Evolutionary conservation across 2,329 filamentous ascomycete species (phyloP).

Genomic region (Albophoma yamanashiensis): DNA sequence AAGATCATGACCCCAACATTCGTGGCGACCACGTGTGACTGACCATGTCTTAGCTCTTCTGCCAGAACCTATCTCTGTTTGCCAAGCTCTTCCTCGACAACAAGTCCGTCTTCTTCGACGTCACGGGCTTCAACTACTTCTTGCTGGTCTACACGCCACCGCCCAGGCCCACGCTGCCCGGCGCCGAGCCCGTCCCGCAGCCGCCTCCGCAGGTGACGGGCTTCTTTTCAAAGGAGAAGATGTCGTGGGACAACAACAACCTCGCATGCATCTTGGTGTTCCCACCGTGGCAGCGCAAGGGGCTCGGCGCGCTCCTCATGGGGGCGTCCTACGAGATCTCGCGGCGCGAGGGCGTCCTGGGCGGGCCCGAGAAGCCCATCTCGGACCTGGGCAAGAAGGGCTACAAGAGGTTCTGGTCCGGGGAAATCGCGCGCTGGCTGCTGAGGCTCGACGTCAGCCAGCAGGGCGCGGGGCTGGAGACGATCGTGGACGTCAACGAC

Average conservation of each 20-base stretch:
- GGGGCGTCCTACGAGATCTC: constrained; percentile 90
- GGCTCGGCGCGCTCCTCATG: constrained; percentile 82
- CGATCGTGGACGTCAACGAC: constrained; percentile 55
- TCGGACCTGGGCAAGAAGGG: constrained; percentile 75
- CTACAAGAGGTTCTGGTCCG: constrained; percentile 79
- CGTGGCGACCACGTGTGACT: neutral
- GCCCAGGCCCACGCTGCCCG: constrained; percentile 7
- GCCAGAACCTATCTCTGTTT: constrained; percentile 91
- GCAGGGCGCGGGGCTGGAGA: constrained; percentile 16
- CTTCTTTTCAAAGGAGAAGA: constrained; percentile 99
- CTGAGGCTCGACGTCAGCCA: constrained; percentile 31
- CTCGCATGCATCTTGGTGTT: constrained; percentile 93
- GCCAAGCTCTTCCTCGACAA: constrained; percentile 97
- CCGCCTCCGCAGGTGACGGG: constrained; percentile 52
- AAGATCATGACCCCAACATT: neutral
- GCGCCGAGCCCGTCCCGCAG: constrained; percentile 1
- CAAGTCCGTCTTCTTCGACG: constrained; percentile 97
- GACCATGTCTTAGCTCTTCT: constrained; percentile 53
- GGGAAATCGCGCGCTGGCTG: constrained; percentile 67
- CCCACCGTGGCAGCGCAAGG: constrained; percentile 87
- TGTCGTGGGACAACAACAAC: constrained; percentile 98
- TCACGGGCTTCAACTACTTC: constrained; percentile 89
- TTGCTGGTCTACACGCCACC: constrained; percentile 64
- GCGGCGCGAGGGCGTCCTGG: constrained; percentile 68
- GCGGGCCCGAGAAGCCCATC: constrained; percentile 89